phyloP scores from a whole-genome alignment of 1,139 yeast genomes.

The Sugiyamaella xylanicola region DNA sequence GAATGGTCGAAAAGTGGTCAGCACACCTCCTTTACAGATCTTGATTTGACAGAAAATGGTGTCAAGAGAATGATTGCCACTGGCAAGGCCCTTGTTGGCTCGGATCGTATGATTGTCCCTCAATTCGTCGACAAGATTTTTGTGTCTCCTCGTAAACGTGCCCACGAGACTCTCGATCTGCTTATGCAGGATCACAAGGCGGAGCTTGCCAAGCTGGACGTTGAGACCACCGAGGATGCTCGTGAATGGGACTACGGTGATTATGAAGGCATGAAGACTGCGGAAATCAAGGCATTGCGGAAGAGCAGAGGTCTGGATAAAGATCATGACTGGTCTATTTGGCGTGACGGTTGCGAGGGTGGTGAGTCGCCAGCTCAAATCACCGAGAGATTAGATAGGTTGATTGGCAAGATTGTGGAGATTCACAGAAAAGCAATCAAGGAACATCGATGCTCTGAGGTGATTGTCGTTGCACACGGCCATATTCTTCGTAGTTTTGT shows the following conservation, averaged over 20 bases:
- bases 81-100: slow-evolving; percentile 69
- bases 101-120: slow-evolving; percentile 64
- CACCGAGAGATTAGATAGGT: slow-evolving; percentile 66
- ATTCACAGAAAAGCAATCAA: slow-evolving; percentile 65
- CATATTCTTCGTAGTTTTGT: slow-evolving; percentile 89
- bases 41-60: slow-evolving; percentile 77
- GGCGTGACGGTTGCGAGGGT: slow-evolving; percentile 91
- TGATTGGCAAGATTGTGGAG: slow-evolving; percentile 61
- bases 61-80: slow-evolving; percentile 72
- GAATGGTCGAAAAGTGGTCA: slow-evolving; percentile 96
- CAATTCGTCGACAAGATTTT: slow-evolving; percentile 61
- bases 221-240: slow-evolving; percentile 55
- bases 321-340: slow-evolving; percentile 68
- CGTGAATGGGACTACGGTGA: slow-evolving; percentile 97
- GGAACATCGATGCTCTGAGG: slow-evolving; percentile 61
- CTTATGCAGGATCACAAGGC: slow-evolving; percentile 50
- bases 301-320: slow-evolving; percentile 58
- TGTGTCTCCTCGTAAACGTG: slow-evolving; percentile 80
- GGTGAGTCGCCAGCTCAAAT: slow-evolving; percentile 76
- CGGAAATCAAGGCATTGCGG: slow-evolving; percentile 64
- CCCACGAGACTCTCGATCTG: slow-evolving; percentile 68
- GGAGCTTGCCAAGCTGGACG: slow-evolving; percentile 39
- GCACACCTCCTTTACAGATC: slow-evolving; percentile 82
- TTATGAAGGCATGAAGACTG: slow-evolving; percentile 80
- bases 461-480: slow-evolving; percentile 87